Conservation (phyloP, 2,329 filamentous ascomycete genomes). For the Albifimbria verrucaria region DNA sequence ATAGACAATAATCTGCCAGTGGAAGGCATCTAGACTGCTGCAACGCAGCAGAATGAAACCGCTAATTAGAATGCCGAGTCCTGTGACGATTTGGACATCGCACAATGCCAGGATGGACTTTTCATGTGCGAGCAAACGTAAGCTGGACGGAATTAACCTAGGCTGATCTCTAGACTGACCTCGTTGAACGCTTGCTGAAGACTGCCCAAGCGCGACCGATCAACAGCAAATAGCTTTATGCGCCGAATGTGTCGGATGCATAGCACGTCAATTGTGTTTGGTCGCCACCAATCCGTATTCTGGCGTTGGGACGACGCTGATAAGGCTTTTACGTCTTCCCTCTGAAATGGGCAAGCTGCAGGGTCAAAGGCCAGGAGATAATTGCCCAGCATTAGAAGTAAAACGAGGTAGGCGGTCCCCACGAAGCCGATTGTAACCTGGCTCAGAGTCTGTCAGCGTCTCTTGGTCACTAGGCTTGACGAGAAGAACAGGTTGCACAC, state of each 20-base stretch:
- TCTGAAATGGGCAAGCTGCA: neutral
- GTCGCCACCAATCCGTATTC: neutral
- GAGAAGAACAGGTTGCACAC: no score
- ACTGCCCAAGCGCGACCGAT: neutral
- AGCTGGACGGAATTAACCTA: no score
- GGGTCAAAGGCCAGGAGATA: constrained; percentile 6
- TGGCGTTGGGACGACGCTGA: neutral
- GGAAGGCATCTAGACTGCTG: constrained; percentile 1
- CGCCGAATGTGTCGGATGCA: neutral
- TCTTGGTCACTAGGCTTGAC: no score
- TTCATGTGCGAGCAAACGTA: no score
- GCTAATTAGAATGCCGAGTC: constrained; percentile 5
- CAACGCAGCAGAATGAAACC: constrained; percentile 1
- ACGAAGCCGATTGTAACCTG: constrained; percentile 8
- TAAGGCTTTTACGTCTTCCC: no score
- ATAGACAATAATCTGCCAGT: constrained; percentile 3
- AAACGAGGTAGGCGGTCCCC: constrained; percentile 4
- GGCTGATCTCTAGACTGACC: neutral
- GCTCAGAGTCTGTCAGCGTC: no score
- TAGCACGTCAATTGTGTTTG: constrained; percentile 5
- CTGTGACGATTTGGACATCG: constrained; percentile 6
- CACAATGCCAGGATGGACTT: constrained; percentile 6
- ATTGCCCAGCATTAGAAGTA: neutral
- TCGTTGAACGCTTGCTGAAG: neutral
- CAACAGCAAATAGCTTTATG: neutral